phyloP scores from a whole-genome alignment of 1,284 basidiomycete species.

The Gymnopus androsaceus region DNA sequence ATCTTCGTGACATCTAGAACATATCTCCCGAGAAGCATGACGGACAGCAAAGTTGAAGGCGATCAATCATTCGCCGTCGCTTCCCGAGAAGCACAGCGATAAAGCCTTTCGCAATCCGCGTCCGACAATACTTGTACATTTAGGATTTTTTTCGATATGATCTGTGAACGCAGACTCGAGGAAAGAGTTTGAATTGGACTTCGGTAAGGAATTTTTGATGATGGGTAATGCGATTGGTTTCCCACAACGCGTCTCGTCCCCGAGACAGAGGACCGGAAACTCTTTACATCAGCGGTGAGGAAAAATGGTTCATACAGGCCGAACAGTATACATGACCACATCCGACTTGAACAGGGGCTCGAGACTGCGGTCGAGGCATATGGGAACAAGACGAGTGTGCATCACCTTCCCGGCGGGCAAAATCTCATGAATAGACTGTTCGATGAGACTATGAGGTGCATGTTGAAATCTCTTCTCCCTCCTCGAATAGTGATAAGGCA shows the following conservation, averaged over 20 bases:
- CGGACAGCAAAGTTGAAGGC: slow-evolving; percentile 37
- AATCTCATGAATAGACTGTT: slow-evolving; percentile 35
- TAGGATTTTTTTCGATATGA: slow-evolving; percentile 48
- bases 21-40: slow-evolving; percentile 55
- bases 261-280: slow-evolving; percentile 55
- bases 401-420: slow-evolving; percentile 13
- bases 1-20: slow-evolving; percentile 52
- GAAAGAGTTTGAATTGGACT: slow-evolving; percentile 44
- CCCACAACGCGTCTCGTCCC: slow-evolving; percentile 49
- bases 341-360: slow-evolving; percentile 43
- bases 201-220: slow-evolving; percentile 47
- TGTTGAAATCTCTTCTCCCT: slow-evolving; percentile 50
- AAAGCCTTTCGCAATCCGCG: slow-evolving; percentile 59
- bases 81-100: slow-evolving; percentile 35
- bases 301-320: slow-evolving; percentile 53
- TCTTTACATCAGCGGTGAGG: slow-evolving; percentile 42
- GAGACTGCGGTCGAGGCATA: slow-evolving; percentile 51
- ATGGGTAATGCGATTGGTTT: slow-evolving; percentile 50
- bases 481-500: slow-evolving; percentile 48
- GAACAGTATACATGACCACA: slow-evolving; percentile 59
- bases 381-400: slow-evolving; percentile 40
- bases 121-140: slow-evolving; percentile 54
- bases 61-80: background rate
- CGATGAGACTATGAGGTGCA: slow-evolving; percentile 42
- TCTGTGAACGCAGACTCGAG: slow-evolving; percentile 46